Evolutionary conservation across 2,329 filamentous ascomycete genomes (phyloP), one percentile per base, ranked within the genome.

Genomic region (Albophoma yamanashiensis): DNA sequence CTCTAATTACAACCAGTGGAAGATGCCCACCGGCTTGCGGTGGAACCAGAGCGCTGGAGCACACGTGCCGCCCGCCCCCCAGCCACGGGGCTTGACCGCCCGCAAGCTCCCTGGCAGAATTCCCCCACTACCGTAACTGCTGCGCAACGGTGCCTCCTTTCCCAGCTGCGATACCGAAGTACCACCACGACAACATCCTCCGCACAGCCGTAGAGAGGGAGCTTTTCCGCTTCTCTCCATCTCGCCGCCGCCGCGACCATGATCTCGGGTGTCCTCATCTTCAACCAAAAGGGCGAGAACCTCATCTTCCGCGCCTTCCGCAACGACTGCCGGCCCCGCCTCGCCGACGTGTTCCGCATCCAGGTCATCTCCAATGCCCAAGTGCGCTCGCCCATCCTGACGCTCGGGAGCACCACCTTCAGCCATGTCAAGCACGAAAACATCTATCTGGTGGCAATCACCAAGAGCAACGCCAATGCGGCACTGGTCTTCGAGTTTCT

Each of bases 381-480:
- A 75, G 94, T 99, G 62, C 91, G 95, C 67, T 97, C 94, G 66
- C 94, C 94, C 62, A 97, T 99, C 76, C 82, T 99, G 68, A 99
- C 94, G 5, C 86, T 99, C 61, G 94, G 95, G 65, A 96, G 91
- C 74, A 99, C 94, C 60, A 99, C 95, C 55, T 99, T 99, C 76
- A 96, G 92, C 80, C 94, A 99, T 86, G 93, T 99, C 77, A 97
- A 96, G 75, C 93, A 97, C 78, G 94, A 99, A 74, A 99, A 99
- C 74, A 97, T 99, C 72, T 99, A 97, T 75, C 77, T 99, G 67
- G 93, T 97, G 59, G 94, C 93, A 22, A 90, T 99, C 68, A 97
- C 92, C 61, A 99, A 97, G 80, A 97, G 92, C 79, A 99, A 99
- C 77, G 94, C 92, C 78, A 99, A 99, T 83, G 92, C 92, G 15